These are phyloP conservation scores for Solanum hybrid DNA, from an alignment of 305 asterid species.

Conservation along the genomic window DNA sequence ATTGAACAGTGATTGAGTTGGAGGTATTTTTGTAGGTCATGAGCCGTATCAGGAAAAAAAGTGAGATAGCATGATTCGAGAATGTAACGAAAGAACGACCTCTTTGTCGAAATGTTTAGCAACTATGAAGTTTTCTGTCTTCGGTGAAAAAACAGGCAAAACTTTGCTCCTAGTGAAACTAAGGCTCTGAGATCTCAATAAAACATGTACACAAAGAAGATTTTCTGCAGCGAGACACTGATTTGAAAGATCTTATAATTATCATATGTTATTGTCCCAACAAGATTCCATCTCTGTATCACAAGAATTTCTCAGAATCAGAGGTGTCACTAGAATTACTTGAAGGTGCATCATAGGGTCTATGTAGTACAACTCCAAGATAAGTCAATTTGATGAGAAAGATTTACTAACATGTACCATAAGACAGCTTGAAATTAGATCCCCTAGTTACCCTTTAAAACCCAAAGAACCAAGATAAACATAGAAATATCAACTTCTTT, in stretches of 20 bases:
- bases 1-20: background rate
- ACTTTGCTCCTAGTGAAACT: background rate
- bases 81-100: background rate
- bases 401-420: background rate
- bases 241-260: background rate
- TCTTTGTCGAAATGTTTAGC: background rate
- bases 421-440: background rate
- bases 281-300: background rate
- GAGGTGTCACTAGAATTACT: background rate
- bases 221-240: background rate
- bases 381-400: background rate
- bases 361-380: background rate
- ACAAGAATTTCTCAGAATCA: background rate
- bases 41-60: background rate
- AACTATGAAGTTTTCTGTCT: background rate
- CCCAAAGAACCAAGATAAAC: background rate
- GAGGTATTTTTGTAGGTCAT: background rate
- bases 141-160: background rate
- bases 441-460: background rate
- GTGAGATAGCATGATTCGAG: background rate
- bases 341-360: background rate
- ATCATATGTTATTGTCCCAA: background rate
- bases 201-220: background rate
- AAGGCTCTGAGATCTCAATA: background rate
- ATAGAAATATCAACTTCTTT: background rate